Percentiles rank a stretch among this genome's conserved stretches.
Evolutionary conservation across 192 early-diverging fungal genomes (phyloP).

Genomic region (Coemansia sp.): DNA sequence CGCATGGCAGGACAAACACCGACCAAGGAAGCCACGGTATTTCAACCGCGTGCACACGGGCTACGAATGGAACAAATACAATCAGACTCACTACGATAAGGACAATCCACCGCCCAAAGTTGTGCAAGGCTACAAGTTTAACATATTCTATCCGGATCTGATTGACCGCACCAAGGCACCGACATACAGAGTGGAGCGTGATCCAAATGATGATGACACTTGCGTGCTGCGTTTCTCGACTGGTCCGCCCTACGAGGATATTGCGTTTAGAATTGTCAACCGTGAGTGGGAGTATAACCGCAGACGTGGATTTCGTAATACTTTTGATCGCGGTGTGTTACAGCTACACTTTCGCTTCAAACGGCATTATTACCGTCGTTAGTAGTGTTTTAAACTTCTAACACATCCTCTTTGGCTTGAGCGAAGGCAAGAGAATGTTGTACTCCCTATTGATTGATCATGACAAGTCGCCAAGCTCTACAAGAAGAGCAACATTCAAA

Average conservation of each 20-base stretch:
- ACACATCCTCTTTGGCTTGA: too few relatives aligned
- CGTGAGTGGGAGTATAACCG: slow-evolving; percentile 95
- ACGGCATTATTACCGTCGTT: slow-evolving; percentile 75
- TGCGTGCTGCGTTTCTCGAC: slow-evolving; percentile 86
- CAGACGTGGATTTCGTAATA: slow-evolving; percentile 78
- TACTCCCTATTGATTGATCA: too few relatives aligned
- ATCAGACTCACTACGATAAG: slow-evolving; percentile 95
- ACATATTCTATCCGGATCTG: slow-evolving; percentile 98
- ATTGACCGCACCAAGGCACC: slow-evolving; percentile 91
- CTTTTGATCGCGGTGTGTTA: slow-evolving; percentile 79
- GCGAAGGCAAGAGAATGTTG: too few relatives aligned
- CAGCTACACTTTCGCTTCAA: slow-evolving; percentile 85
- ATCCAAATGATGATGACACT: slow-evolving; percentile 69
- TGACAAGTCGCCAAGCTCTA: too few relatives aligned
- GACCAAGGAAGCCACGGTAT: slow-evolving; percentile 92
- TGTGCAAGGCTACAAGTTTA: slow-evolving; percentile 97
- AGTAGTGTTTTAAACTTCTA: slow-evolving; percentile 7
- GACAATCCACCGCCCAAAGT: slow-evolving; percentile 98
- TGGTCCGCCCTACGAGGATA: slow-evolving; percentile 97
- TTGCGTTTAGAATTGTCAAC: slow-evolving; percentile 95
- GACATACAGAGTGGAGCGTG: slow-evolving; percentile 80
- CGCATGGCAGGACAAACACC: slow-evolving; percentile 90
- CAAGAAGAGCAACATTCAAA: too few relatives aligned
- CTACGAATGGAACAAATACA: slow-evolving; percentile 99
- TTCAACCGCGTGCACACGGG: slow-evolving; percentile 97